Evolutionary conservation across 192 early-diverging fungal species (phyloP).

Genomic region (Spinellus fusiger): DNA sequence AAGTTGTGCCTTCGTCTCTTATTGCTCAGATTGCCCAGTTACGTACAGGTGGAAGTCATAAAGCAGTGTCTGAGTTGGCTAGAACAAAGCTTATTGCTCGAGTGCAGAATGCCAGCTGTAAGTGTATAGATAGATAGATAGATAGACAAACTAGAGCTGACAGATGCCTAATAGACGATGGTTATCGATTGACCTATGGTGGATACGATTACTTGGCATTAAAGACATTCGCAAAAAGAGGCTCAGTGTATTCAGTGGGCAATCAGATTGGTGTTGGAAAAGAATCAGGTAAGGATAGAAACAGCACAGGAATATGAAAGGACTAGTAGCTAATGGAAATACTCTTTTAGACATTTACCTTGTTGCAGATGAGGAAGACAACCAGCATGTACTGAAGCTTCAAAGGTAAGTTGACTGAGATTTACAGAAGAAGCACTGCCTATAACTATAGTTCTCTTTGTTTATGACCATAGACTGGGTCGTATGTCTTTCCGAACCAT

Average conservation of each 20-base stretch:
- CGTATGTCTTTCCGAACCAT: constrained; percentile 95
- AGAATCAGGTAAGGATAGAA: constrained; percentile 64
- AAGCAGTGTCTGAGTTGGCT: constrained; percentile 79
- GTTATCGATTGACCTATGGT: constrained; percentile 95
- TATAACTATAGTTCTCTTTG: background rate
- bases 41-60: constrained; percentile 78
- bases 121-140: too few species aligned
- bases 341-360: constrained; percentile 79
- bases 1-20: constrained; percentile 89
- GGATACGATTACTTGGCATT: constrained; percentile 99
- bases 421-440: background rate
- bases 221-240: constrained; percentile 84
- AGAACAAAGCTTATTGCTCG: constrained; percentile 87
- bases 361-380: constrained; percentile 87
- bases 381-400: constrained; percentile 91
- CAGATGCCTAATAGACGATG: constrained; percentile 88
- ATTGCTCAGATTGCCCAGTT: constrained; percentile 94
- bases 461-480: constrained; percentile 60
- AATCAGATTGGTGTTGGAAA: constrained; percentile 99
- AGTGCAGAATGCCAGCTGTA: constrained; percentile 78
- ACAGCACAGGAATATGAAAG: background rate
- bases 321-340: background rate
- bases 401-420: constrained; percentile 52
- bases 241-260: constrained; percentile 87
- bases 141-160: too few species aligned